A percentile compares a stretch with the other conserved stretches of the same genome.
phyloP scores from a whole-genome alignment of 192 early-diverging fungal species.

The Backusella mclennaniae region DNA sequence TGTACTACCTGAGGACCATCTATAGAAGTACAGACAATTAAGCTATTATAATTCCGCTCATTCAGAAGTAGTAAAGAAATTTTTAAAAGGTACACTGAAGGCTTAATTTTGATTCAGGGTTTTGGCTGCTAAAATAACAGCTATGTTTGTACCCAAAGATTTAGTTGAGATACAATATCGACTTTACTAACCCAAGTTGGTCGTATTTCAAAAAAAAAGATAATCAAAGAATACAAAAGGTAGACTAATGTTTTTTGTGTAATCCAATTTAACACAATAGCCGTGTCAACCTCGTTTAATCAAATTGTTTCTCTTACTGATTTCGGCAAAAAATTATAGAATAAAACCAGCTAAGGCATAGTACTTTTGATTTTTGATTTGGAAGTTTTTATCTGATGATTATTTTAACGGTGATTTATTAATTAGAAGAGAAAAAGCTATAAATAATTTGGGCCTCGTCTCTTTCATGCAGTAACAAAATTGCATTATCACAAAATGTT shows the following conservation, averaged over 20 bases:
- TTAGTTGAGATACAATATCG: conserved; percentile 87
- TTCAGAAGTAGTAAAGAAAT: neutral
- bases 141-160: conserved; percentile 78
- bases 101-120: conserved; percentile 47
- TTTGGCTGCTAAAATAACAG: conserved; percentile 40
- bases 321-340: conserved; percentile 78
- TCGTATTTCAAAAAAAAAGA: conserved; percentile 86
- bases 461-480: conserved; percentile 60
- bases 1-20: conserved; percentile 71
- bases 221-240: conserved; percentile 81
- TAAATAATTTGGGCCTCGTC: neutral
- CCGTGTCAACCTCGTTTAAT: neutral
- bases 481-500: conserved; percentile 69
- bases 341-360: conserved; percentile 73
- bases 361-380: conserved; percentile 32
- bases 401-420: neutral
- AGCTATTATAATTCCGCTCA: neutral
- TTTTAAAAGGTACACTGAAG: conserved; percentile 53
- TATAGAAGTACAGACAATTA: conserved; percentile 27
- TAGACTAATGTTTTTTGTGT: conserved; percentile 66
- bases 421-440: neutral
- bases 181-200: conserved; percentile 88
- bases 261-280: conserved; percentile 4
- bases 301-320: conserved; percentile 55
- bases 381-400: neutral